Evolutionary conservation across 139 green algal species (phyloP), one percentile per base, ranked within the genome.

Genomic region (Marvania coccoides): DNA sequence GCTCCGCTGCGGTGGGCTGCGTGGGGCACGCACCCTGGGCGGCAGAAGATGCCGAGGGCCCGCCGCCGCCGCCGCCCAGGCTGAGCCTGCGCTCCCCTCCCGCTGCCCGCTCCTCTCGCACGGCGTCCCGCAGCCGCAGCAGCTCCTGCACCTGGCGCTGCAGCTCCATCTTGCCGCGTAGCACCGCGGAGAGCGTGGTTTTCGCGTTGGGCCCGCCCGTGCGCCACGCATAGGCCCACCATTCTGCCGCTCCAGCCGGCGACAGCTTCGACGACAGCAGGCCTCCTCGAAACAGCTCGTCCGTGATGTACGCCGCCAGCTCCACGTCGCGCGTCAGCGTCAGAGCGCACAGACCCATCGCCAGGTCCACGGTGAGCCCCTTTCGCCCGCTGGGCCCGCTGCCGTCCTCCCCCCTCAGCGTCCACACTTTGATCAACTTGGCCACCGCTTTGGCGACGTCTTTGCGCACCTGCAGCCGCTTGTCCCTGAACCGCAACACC

Each of bases 401-500:
- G 42, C 15, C 42, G 30, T 53, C 63, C 8, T 3, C 55, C 2
- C 34, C 39, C 31, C 12, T 6, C 55, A 37, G 33, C 35, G 53
- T 45, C 70, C 70, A 72, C 6, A 30, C 23, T 6, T 38, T 38
- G 26, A 77, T n/a, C 13, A 72, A 53, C 1, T 35, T 14, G 5
- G 24, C 65, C 15, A 80, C 12, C 24, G 59, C 46, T 5, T 24
- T 55, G n/a, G 75, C 75, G 4, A 80, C 79, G 24, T 86, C 79
- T 26, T 71, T 80, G 13, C 86, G 73, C 51, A 91, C 83, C 23
- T 24, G 10, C 23, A 79, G 38, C 78, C 86, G 87, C 38, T 75
- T 84, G 73, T 96, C 89, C 0, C 84, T 61, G 65, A 95, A 42
- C 23, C 88, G 65, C 9, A 29, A 37, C 3, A 56, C 51, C 28